Conservation (phyloP, 2,329 filamentous ascomycete genomes). For the Fusarium fujikuroi region DNA sequence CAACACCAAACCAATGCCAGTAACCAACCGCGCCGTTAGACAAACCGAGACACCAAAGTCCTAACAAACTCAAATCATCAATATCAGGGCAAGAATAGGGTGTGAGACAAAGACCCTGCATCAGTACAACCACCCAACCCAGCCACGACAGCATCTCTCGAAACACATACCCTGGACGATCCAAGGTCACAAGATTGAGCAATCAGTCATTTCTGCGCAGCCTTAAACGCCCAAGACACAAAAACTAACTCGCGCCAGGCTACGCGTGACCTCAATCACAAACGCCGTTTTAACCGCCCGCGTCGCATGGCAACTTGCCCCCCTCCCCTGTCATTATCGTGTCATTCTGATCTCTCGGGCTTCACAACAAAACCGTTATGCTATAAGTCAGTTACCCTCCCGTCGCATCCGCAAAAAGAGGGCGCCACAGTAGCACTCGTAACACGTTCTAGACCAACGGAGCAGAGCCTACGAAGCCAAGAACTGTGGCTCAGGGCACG, state of each 20-base stretch:
- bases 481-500: slow-evolving; percentile 41
- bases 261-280: slow-evolving; percentile 18
- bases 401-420: slow-evolving; percentile 19
- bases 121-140: not conserved
- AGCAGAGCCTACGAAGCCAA: slow-evolving; percentile 2
- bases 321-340: slow-evolving; percentile 4
- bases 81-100: not conserved
- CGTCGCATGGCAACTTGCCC: not conserved
- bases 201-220: slow-evolving; percentile 8
- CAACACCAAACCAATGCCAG: not conserved
- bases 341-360: not conserved
- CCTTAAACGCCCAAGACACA: not conserved
- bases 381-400: not conserved
- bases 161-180: slow-evolving; percentile 15
- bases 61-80: not conserved
- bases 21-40: not conserved
- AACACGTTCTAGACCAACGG: slow-evolving; percentile 28
- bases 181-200: slow-evolving; percentile 12
- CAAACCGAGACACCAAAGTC: not conserved
- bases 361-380: slow-evolving; percentile 23
- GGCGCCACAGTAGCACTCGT: slow-evolving; percentile 20
- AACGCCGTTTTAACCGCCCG: slow-evolving; percentile 1
- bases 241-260: not conserved
- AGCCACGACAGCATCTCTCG: not conserved
- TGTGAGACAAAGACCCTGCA: not conserved